Evolutionary conservation across 2,329 filamentous ascomycete species (phyloP), one percentile per base, ranked within the genome.

Genomic region (Colletotrichum orbiculare): DNA sequence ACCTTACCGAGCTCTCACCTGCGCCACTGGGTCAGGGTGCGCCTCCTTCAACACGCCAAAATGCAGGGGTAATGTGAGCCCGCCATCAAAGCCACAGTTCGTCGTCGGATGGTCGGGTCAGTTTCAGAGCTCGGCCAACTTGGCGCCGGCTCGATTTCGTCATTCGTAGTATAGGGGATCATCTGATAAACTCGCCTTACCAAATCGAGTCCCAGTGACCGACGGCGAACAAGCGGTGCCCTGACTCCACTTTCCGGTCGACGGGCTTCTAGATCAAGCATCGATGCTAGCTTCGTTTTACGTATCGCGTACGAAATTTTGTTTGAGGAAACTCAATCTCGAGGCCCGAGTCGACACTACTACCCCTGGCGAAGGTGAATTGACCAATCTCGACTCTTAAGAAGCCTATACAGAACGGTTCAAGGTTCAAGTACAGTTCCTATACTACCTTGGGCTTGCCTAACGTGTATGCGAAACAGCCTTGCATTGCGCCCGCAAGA

Each of bases 171-270:
- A n/a, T n/a, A n/a, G 54, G 45, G n/a, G 54, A 48, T 37, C 54
- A 47, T 57, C 37, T 25, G 12, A 39, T 39, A 15, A 13, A 15
- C 54, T 17, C 46, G 34, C 33, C 12, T 57, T 57, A 57, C 54
- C 43, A 57, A 49, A 49, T 58, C 55, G 45, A 33, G 45, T 49
- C 55, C 38, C 35, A 39, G 38, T 35, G 38, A 58, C 55, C 55
- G 55, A 58, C 37, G 55, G 17, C 17, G 11, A 7, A 9, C 25
- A 34, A 39, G 35, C 13, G n/a, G 25, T n/a, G 13, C n/a, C 42
- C 53, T 17, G 15, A 41, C 53, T 47, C 41, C 42, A 55, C 42
- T 48, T 57, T 34, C 45, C 54, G 54, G 12, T 37, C 43, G 45
- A 8, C 15, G 34, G 25, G 38, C 45, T 50, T 58, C 55, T 49